Percentiles rank a stretch among this genome's conserved stretches.
These are phyloP conservation scores for Beauveria medogensis DNA, from an alignment of 2,329 filamentous ascomycete species.

Conservation along the genomic window DNA sequence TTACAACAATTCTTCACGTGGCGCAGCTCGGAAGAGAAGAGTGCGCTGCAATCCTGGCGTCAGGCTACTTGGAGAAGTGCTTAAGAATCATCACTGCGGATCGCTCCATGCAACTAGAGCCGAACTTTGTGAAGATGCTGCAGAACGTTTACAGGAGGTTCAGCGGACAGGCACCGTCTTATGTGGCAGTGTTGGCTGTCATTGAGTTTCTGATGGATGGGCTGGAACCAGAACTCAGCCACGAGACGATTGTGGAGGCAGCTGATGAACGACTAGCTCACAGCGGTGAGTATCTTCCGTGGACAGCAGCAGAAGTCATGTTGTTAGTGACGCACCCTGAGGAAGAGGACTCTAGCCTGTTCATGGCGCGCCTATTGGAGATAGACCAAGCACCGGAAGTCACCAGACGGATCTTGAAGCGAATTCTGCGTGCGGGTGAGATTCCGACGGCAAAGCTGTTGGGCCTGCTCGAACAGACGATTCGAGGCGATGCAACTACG, in stretches of 20 bases:
- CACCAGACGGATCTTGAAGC: conserved; percentile 48
- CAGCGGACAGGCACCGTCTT: conserved; percentile 43
- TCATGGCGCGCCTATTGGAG: conserved; percentile 57
- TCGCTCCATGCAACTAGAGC: conserved; percentile 37
- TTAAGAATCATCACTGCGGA: conserved; percentile 57
- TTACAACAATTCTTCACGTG: conserved; percentile 61
- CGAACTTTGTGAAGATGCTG: conserved; percentile 49
- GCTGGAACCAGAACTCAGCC: conserved; percentile 31
- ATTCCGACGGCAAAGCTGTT: conserved; percentile 45
- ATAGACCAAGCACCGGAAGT: conserved; percentile 48
- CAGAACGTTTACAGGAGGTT: conserved; percentile 41
- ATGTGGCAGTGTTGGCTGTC: conserved; percentile 44
- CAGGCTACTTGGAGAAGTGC: conserved; percentile 51
- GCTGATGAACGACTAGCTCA: conserved; percentile 30
- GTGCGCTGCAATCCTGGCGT: conserved; percentile 48
- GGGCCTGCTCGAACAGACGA: conserved; percentile 43
- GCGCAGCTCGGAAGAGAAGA: conserved; percentile 53
- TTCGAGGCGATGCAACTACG: conserved; percentile 36
- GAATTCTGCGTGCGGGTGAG: conserved; percentile 45
- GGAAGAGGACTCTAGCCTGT: conserved; percentile 34
- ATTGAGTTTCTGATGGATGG: conserved; percentile 36
- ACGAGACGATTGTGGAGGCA: conserved; percentile 30
- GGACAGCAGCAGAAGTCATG: conserved; percentile 38
- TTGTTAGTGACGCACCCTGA: conserved; percentile 34
- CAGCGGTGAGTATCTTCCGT: conserved; percentile 30